Conservation (phyloP, 169 alveolate species). For the Cryptosporidium bovis region DNA sequence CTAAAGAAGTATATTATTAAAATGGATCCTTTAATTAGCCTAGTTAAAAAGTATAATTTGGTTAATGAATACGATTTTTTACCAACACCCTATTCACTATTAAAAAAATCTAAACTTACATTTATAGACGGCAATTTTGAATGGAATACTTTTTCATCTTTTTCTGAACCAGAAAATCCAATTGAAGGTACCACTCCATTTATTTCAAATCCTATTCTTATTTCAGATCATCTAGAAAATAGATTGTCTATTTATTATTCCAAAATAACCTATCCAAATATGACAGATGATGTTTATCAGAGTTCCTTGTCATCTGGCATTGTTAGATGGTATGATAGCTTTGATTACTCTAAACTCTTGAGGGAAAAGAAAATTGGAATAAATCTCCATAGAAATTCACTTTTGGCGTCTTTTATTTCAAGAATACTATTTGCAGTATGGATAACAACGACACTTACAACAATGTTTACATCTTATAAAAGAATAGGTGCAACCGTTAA, state of each 20-base stretch:
- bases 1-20: conserved; percentile 29
- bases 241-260: conserved; percentile 39
- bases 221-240: conserved; percentile 18
- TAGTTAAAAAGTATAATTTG: conserved; percentile 2
- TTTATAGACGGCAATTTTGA: conserved; percentile 62
- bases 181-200: conserved; percentile 47
- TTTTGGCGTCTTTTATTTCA: conserved; percentile 31
- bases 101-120: conserved; percentile 52
- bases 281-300: conserved; percentile 14
- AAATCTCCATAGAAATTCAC: not conserved
- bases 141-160: conserved; percentile 11
- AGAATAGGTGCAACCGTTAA: conserved; percentile 56
- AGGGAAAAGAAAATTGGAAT: not conserved
- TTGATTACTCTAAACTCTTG: conserved; percentile 34
- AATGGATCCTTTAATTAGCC: conserved; percentile 37
- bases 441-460: conserved; percentile 25
- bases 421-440: conserved; percentile 42
- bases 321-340: conserved; percentile 63
- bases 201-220: conserved; percentile 42
- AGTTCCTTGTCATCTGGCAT: conserved; percentile 63
- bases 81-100: conserved; percentile 13
- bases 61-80: conserved; percentile 30
- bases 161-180: conserved; percentile 17
- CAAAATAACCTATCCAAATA: conserved; percentile 24
- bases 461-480: conserved; percentile 22